Percentiles rank a stretch among this genome's conserved stretches.
These are phyloP conservation scores for Psidium friedrichsthalianum DNA, from an alignment of 345 rosid genomes.

Conservation along the genomic window DNA sequence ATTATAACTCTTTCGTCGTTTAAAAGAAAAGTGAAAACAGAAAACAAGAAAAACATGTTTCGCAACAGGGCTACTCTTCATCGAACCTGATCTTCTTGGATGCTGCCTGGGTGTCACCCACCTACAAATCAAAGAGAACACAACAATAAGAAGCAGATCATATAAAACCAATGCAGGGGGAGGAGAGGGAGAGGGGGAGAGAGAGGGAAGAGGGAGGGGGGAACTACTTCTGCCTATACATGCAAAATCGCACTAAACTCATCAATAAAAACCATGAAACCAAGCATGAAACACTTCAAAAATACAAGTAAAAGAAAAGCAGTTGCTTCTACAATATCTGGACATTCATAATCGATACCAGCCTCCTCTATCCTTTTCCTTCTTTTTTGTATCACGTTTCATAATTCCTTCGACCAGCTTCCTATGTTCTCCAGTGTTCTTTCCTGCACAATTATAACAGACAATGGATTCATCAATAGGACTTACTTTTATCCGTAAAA, in stretches of 20 bases:
- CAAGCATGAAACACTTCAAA: background rate
- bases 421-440: constrained; percentile 76
- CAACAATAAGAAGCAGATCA: background rate
- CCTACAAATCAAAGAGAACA: constrained; percentile 27
- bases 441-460: constrained; percentile 34
- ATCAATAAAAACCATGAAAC: background rate
- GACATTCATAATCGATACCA: constrained; percentile 80
- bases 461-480: background rate
- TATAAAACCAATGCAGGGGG: background rate
- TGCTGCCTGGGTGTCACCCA: constrained; percentile 38
- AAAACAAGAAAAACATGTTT: background rate
- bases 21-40: background rate
- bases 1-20: background rate
- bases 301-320: background rate
- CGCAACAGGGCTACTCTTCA: constrained; percentile 14
- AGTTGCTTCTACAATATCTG: constrained; percentile 59
- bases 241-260: background rate
- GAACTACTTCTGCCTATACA: background rate
- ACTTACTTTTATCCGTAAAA: background rate
- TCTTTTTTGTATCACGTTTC: constrained; percentile 52
- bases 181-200: too few species aligned
- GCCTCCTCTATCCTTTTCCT: constrained; percentile 65
- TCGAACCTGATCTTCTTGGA: constrained; percentile 77
- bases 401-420: constrained; percentile 59
- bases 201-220: too few species aligned